Percentiles rank a stretch among this genome's conserved stretches.
Evolutionary conservation across 192 early-diverging fungal genomes (phyloP).

Genomic region (Helicostylum pulchrum): DNA sequence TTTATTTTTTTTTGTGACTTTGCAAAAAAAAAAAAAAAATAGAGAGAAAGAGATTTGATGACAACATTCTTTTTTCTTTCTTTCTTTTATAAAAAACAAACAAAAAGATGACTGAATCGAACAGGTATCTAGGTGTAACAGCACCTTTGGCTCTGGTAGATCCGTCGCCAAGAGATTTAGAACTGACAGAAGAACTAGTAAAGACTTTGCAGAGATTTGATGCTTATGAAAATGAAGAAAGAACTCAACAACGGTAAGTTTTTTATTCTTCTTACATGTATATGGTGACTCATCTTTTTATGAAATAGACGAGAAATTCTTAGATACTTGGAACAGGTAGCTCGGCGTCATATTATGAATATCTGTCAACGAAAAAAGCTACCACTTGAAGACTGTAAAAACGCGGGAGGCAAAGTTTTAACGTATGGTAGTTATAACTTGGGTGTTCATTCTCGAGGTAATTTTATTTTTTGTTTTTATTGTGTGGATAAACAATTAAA

Average conservation of each 20-base stretch:
- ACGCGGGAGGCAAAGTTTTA: slow-evolving; percentile 60
- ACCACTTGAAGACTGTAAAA: slow-evolving; percentile 46
- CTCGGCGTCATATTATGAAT: slow-evolving; percentile 50
- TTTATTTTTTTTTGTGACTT: neutral
- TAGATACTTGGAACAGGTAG: slow-evolving; percentile 46
- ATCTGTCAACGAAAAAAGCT: slow-evolving; percentile 36
- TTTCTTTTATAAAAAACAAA: neutral
- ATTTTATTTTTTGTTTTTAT: no score
- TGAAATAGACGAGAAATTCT: slow-evolving; percentile 20
- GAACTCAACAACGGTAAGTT: slow-evolving; percentile 48
- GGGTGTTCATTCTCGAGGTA: slow-evolving; percentile 59
- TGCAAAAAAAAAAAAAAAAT: neutral
- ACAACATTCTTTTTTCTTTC: neutral
- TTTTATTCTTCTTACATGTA: neutral
- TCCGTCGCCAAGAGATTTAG: slow-evolving; percentile 42
- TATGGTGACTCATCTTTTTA: neutral
- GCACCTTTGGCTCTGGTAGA: slow-evolving; percentile 34
- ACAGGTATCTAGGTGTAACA: slow-evolving; percentile 15
- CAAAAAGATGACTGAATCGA: neutral
- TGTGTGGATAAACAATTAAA: neutral
- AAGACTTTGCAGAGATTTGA: slow-evolving; percentile 45
- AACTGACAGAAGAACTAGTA: slow-evolving; percentile 40
- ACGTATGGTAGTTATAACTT: slow-evolving; percentile 71
- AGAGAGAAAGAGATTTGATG: neutral
- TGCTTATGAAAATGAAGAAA: slow-evolving; percentile 58